Evolutionary conservation across 179 eudicot genomes (phyloP).

Genomic region (Heliamphora pulchella): DNA sequence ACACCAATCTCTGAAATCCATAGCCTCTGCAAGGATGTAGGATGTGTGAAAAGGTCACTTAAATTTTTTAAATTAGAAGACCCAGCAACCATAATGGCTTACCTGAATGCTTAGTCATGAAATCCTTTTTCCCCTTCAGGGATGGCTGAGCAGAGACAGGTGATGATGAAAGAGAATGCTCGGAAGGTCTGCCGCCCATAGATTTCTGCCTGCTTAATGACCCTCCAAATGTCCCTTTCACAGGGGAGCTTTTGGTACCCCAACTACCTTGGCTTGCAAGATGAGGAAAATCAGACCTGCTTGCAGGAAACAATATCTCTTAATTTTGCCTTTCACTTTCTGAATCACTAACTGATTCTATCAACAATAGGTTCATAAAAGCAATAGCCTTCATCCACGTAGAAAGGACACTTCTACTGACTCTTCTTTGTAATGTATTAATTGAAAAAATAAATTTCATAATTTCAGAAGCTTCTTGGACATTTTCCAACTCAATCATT

Average conservation of each 20-base stretch:
- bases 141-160: conserved; percentile 45
- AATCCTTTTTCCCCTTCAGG: conserved; percentile 56
- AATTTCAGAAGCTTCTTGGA: neutral
- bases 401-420: neutral
- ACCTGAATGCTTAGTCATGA: conserved; percentile 65
- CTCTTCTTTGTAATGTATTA: neutral
- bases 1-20: conserved; percentile 95
- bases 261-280: conserved; percentile 54
- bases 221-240: conserved; percentile 48
- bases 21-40: conserved; percentile 55
- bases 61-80: neutral
- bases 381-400: neutral
- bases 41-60: neutral
- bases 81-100: conserved; percentile 14
- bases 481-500: neutral
- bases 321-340: neutral
- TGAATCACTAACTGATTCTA: neutral
- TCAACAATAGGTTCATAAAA: conserved; percentile 1
- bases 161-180: conserved; percentile 34
- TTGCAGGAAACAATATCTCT: conserved; percentile 10
- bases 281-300: conserved; percentile 70
- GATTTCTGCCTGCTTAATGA: conserved; percentile 54
- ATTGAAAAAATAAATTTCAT: neutral
- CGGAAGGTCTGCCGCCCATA: conserved; percentile 36
- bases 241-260: conserved; percentile 55